These are phyloP conservation scores for Trichosporon sp. DNA, from an alignment of 1,284 basidiomycete genomes.

Conservation along the genomic window DNA sequence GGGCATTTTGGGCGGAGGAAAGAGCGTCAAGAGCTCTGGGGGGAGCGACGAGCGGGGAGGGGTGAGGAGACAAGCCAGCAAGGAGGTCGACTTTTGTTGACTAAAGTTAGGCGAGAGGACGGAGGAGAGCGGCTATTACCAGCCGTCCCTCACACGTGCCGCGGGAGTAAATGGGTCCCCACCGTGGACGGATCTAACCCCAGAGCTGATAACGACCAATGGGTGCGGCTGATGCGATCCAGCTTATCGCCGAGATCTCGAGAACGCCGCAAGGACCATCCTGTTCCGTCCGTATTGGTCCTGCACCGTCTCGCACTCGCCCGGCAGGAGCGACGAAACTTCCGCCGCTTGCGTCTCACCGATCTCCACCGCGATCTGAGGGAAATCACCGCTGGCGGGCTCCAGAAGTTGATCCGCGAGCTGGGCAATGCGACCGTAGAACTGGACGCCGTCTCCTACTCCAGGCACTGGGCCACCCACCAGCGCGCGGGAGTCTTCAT, in stretches of 20 bases:
- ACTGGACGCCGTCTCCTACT: constrained; percentile 67
- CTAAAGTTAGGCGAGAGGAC: constrained; percentile 17
- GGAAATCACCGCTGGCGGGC: constrained; percentile 39
- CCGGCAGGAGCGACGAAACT: constrained; percentile 65
- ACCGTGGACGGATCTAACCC: constrained; percentile 1
- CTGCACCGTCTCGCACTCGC: constrained; percentile 66
- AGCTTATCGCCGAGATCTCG: constrained; percentile 10
- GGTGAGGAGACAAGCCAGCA: neutral
- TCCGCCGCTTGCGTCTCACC: constrained; percentile 70
- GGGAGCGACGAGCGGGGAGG: neutral
- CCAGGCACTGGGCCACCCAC: constrained; percentile 70
- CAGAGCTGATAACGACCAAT: constrained; percentile 13
- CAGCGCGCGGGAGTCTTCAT: constrained; percentile 78
- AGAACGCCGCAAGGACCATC: constrained; percentile 46
- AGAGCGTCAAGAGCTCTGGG: neutral
- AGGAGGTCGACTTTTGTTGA: constrained; percentile 6
- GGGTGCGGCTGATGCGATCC: neutral
- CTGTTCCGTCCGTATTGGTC: constrained; percentile 71
- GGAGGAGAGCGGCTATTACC: constrained; percentile 1
- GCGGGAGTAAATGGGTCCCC: constrained; percentile 7
- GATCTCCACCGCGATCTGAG: constrained; percentile 72
- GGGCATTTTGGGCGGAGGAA: constrained; percentile 37
- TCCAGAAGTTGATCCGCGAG: constrained; percentile 61
- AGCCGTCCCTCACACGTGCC: constrained; percentile 10
- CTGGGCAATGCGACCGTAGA: constrained; percentile 72